Percentiles rank a stretch among this genome's conserved stretches.
These are phyloP conservation scores for Cyclospora cayetanensis DNA, from an alignment of 169 alveolate species.

Conservation along the genomic window DNA sequence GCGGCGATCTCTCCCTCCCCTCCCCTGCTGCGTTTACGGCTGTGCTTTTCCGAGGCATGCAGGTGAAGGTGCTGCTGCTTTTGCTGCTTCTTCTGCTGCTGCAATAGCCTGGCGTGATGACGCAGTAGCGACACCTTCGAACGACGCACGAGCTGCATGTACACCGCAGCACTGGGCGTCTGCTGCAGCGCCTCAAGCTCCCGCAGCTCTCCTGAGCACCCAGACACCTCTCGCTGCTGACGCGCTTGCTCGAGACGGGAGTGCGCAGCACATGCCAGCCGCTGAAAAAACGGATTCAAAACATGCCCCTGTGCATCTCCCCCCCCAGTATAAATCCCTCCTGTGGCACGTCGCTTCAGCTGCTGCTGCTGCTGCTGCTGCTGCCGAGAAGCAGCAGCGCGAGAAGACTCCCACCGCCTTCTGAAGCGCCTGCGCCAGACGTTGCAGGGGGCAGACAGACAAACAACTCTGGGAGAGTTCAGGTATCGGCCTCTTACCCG, in stretches of 20 bases:
- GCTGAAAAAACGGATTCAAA: neutral
- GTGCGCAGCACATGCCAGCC: neutral
- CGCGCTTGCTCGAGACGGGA: neutral
- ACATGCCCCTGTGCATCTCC: neutral
- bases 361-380: slow-evolving; percentile 11
- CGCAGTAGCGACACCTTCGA: neutral
- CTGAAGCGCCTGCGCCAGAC: no score
- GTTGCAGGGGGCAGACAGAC: no score
- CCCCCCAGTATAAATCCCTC: neutral
- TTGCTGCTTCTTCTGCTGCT: neutral
- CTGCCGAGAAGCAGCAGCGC: neutral
- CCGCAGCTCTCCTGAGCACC: no score
- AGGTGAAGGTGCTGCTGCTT: slow-evolving; percentile 22
- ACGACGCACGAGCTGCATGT: neutral
- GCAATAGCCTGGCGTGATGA: no score
- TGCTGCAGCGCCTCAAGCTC: no score
- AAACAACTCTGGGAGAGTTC: no score
- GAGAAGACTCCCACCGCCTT: no score
- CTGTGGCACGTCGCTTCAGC: neutral
- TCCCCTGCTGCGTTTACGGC: slow-evolving; percentile 2
- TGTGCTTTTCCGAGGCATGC: no score
- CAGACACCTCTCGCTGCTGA: neutral
- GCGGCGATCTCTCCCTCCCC: neutral
- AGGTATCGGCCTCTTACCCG: no score
- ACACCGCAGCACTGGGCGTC: neutral